Conservation (phyloP, 352 stramenopile genomes). For the Globisporangium okanoganense region DNA sequence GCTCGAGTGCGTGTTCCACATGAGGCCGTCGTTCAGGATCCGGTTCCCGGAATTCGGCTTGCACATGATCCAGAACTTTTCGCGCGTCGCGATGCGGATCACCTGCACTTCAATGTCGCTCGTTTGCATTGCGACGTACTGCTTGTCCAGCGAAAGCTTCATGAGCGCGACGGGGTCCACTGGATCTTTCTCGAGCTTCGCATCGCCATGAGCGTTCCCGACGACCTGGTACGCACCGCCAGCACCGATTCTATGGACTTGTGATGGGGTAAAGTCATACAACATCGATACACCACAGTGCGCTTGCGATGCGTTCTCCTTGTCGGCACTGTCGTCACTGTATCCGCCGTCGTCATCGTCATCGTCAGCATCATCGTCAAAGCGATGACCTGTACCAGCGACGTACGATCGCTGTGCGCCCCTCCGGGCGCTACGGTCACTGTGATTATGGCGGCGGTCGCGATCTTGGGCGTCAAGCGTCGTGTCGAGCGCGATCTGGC, state of each 20-base stretch:
- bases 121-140: constrained; percentile 74
- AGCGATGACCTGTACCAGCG: not conserved
- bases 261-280: constrained; percentile 35
- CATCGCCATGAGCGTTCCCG: not conserved
- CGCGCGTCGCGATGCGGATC: constrained; percentile 34
- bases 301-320: not conserved
- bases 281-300: constrained; percentile 24
- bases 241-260: not conserved
- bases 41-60: constrained; percentile 59
- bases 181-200: not conserved
- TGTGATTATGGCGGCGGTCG: not conserved
- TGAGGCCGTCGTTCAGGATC: constrained; percentile 48
- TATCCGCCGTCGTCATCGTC: constrained; percentile 3
- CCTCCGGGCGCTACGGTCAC: too few species aligned
- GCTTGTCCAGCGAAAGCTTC: constrained; percentile 54
- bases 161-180: constrained; percentile 30
- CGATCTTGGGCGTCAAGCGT: constrained; percentile 11
- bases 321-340: constrained; percentile 5
- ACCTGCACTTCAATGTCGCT: constrained; percentile 84
- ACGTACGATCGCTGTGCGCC: not conserved
- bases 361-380: not conserved
- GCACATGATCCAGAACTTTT: constrained; percentile 71
- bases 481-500: constrained; percentile 40
- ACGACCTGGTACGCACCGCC: not conserved
- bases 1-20: constrained; percentile 63